These are phyloP conservation scores for Kurtzmaniella cleridarum DNA, from an alignment of 805 yeast genomes.

Conservation along the genomic window DNA sequence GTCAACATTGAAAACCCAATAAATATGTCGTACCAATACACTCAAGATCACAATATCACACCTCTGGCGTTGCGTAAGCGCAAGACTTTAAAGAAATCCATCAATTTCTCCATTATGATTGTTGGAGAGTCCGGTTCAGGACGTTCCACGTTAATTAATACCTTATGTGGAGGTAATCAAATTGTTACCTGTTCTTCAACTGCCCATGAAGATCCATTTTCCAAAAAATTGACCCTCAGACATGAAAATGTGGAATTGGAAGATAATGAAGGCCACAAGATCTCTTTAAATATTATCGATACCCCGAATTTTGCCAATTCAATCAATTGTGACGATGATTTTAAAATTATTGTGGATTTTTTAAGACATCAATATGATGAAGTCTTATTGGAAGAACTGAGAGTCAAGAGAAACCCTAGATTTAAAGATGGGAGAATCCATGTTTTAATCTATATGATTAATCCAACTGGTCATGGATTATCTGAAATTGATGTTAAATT, in stretches of 20 bases:
- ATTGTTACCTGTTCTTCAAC: constrained; percentile 72
- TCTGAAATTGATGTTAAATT: constrained; percentile 38
- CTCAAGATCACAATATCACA: constrained; percentile 20
- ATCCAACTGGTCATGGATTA: constrained; percentile 43
- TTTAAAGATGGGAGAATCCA: constrained; percentile 83
- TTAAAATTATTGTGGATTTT: constrained; percentile 69
- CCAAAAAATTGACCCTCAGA: constrained; percentile 52
- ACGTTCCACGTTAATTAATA: constrained; percentile 87
- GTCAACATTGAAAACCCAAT: not conserved
- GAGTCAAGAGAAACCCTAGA: constrained; percentile 79
- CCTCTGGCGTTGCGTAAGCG: constrained; percentile 51
- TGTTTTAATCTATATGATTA: constrained; percentile 42
- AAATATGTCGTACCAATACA: constrained; percentile 8
- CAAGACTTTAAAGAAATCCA: constrained; percentile 75
- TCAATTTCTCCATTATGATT: constrained; percentile 81
- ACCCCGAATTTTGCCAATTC: constrained; percentile 82
- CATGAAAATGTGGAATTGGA: constrained; percentile 81
- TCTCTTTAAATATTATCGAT: constrained; percentile 68
- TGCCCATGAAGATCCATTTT: constrained; percentile 48
- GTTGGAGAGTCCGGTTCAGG: constrained; percentile 87
- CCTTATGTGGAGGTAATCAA: constrained; percentile 76
- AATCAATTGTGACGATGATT: constrained; percentile 61
- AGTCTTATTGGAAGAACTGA: constrained; percentile 71
- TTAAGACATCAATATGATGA: constrained; percentile 81
- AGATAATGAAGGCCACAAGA: constrained; percentile 81